Evolutionary conservation across 2,329 filamentous ascomycete species (phyloP), one percentile per base, ranked within the genome.

Genomic region (Neopestalotiopsis sp.): DNA sequence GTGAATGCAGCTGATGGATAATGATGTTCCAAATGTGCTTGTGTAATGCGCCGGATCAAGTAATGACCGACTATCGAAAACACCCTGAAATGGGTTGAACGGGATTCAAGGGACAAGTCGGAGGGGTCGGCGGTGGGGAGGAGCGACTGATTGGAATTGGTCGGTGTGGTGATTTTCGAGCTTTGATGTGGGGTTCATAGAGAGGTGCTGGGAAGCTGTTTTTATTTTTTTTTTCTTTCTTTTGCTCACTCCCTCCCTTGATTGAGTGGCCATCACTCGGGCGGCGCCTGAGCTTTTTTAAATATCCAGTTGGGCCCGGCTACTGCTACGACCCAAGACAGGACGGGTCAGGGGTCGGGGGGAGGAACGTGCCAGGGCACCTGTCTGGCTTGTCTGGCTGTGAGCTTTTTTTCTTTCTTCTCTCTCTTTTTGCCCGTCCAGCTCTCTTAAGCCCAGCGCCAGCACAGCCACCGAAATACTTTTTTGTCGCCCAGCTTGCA

Each of bases 231-330:
- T n/a, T 38, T 62, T 62, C 5, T 38, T 61, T n/a, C n/a, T n/a
- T 49, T 17, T 53, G 14, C 20, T 38, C 28, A 6, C 20, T 61
- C 20, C 12, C 14, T 17, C n/a, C n/a, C 38, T 20, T 49, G 24
- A 12, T 53, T 45, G 28, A 38, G 63, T 66, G 42, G 45, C 30
- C 30, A 40, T 24, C 64, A 57, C 53, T 57, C 45, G 66, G 66
- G 66, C 66, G 66, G 66, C 66, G 57, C 32, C 45, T 64, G 42
- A 67, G 38, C 66, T 67, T 67, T 67, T 67, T 67, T 67, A 67
- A 67, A 67, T 67, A 67, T 38, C 49, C 53, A 61, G 24, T 38
- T 58, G 45, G n/a, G n/a, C 17, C 45, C 14, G 34, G 10, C 34
- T 38, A 38, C 45, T 17, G n/a, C 40, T 53, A 34, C 20, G 24